phyloP scores from a whole-genome alignment of 2,329 filamentous ascomycete genomes.

The Fusarium metavorans region DNA sequence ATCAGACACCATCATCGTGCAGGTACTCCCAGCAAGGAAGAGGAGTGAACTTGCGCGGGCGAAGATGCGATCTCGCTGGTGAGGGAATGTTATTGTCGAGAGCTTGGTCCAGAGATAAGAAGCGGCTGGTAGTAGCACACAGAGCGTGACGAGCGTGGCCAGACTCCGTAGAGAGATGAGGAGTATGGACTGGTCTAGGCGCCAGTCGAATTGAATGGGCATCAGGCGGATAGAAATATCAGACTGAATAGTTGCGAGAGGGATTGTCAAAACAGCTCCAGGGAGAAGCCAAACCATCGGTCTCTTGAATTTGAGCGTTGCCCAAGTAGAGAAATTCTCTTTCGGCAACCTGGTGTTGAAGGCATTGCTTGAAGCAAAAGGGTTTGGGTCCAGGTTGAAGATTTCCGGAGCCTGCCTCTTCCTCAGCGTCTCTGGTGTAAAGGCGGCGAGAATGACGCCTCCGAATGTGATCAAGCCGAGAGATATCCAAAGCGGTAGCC shows the following conservation, averaged over 20 bases:
- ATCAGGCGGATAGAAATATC: slow-evolving; percentile 42
- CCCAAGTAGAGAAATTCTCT: background rate
- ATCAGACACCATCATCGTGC: slow-evolving; percentile 36
- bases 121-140: slow-evolving; percentile 36
- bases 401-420: background rate
- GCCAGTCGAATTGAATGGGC: slow-evolving; percentile 44
- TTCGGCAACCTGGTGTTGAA: background rate
- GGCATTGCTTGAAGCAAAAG: background rate
- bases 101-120: slow-evolving; percentile 23
- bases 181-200: slow-evolving; percentile 34
- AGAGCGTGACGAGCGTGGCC: slow-evolving; percentile 37
- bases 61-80: slow-evolving; percentile 29
- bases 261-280: slow-evolving; percentile 37
- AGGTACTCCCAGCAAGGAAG: slow-evolving; percentile 40
- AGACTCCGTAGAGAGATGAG: slow-evolving; percentile 40
- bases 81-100: background rate
- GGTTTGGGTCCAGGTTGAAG: background rate
- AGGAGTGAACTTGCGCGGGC: slow-evolving; percentile 36
- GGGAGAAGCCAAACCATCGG: slow-evolving; percentile 42
- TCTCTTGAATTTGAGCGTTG: slow-evolving; percentile 18
- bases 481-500: slow-evolving; percentile 38
- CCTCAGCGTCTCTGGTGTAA: slow-evolving; percentile 40
- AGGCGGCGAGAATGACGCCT: slow-evolving; percentile 25
- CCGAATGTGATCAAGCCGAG: slow-evolving; percentile 30
- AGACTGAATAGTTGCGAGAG: slow-evolving; percentile 36